A percentile compares a stretch with the other conserved stretches of the same genome.
Conservation (phyloP, 192 early-diverging fungal genomes). For the Coemansia nantahalensis region DNA sequence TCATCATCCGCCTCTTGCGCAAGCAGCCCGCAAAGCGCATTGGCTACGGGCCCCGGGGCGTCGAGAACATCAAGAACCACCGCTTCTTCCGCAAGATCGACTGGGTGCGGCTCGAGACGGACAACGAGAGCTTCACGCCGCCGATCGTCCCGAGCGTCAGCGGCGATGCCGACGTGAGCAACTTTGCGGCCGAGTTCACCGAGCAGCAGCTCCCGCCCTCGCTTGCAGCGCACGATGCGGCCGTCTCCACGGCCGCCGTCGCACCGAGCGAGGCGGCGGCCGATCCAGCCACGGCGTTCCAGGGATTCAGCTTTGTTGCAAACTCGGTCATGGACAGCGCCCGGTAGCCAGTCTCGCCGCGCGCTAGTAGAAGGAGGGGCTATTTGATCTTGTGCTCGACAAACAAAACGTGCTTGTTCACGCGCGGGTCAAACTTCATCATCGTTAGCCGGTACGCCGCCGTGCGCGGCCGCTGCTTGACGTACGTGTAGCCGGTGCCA, state of each 20-base stretch:
- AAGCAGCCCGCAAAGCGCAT: slow-evolving; percentile 62
- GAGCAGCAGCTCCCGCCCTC: slow-evolving; percentile 42
- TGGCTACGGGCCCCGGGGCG: slow-evolving; percentile 45
- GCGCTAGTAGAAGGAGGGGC: neutral
- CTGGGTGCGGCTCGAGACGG: slow-evolving; percentile 60
- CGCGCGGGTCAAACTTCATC: slow-evolving; percentile 93
- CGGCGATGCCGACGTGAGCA: slow-evolving; percentile 66
- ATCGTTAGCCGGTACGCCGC: slow-evolving; percentile 75
- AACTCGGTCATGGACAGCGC: slow-evolving; percentile 46
- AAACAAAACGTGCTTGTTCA: slow-evolving; percentile 86
- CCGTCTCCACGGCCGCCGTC: too few relatives aligned
- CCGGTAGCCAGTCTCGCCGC: neutral
- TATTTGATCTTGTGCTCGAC: slow-evolving; percentile 80
- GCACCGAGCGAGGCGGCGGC: slow-evolving; percentile 9
- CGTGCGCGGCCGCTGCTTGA: slow-evolving; percentile 72
- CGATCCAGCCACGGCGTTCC: slow-evolving; percentile 49
- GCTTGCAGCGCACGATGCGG: slow-evolving; percentile 4
- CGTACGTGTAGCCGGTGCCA: slow-evolving; percentile 91
- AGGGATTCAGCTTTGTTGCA: slow-evolving; percentile 51
- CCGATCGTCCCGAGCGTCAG: slow-evolving; percentile 64
- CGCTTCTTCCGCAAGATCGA: slow-evolving; percentile 74
- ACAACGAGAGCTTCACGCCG: slow-evolving; percentile 53
- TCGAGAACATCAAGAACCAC: slow-evolving; percentile 53
- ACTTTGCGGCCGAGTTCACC: slow-evolving; percentile 82
- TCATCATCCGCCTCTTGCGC: slow-evolving; percentile 66